Evolutionary conservation across 73 alveolate species (phyloP).

Genomic region (Paramecium caudatum): DNA sequence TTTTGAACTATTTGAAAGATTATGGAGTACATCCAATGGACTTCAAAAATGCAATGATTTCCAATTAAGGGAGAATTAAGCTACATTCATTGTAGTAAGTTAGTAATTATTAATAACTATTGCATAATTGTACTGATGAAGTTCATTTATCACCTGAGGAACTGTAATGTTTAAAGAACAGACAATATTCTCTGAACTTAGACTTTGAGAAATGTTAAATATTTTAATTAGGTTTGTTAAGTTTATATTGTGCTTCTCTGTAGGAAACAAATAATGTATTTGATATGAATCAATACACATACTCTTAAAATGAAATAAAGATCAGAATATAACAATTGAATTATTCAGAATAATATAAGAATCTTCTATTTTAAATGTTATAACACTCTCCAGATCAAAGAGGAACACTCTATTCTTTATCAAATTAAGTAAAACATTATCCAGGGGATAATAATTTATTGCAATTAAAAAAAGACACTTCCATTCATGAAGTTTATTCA

Average conservation of each 20-base stretch:
- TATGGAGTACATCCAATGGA: conserved; percentile 23
- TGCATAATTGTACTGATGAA: not conserved
- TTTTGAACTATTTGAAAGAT: not conserved
- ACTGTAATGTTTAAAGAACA: not conserved
- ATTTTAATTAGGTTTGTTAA: conserved; percentile 2
- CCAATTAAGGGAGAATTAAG: conserved; percentile 47
- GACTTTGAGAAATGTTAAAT: conserved; percentile 62
- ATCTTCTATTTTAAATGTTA: not conserved
- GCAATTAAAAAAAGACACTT: not conserved
- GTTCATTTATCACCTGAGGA: conserved; percentile 60
- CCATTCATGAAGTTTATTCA: no score
- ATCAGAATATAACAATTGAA: not conserved
- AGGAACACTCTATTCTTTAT: not conserved
- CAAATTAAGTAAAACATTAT: not conserved
- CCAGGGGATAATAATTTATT: not conserved
- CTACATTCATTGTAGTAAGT: not conserved
- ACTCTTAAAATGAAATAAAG: not conserved
- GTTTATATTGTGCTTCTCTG: conserved; percentile 33
- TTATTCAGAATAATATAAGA: not conserved
- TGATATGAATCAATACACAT: not conserved
- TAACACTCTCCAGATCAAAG: not conserved
- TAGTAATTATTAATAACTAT: not conserved
- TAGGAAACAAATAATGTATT: not conserved
- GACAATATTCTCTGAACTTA: not conserved
- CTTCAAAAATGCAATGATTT: not conserved